A percentile compares a stretch with the other conserved stretches of the same genome.
These are phyloP conservation scores for Gracilaria caudata DNA, from an alignment of 23 red algal species.

Conservation along the genomic window DNA sequence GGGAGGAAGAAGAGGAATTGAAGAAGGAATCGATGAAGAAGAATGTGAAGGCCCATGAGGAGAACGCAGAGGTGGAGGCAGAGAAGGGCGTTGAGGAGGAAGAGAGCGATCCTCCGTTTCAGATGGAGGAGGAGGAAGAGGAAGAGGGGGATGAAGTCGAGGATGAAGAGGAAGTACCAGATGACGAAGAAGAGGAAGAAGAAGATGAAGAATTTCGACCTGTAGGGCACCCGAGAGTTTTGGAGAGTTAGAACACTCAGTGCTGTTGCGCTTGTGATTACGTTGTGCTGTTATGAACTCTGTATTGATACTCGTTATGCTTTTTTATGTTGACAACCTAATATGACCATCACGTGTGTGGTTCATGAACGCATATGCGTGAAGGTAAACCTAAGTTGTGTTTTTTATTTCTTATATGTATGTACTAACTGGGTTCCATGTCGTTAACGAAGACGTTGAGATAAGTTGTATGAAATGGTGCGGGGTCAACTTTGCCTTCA, in stretches of 20 bases:
- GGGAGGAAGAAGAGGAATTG: not conserved
- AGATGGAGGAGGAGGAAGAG: not conserved
- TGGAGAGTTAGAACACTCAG: not conserved
- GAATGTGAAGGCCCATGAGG: not conserved
- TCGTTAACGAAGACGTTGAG: not conserved
- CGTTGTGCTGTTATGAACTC: not conserved
- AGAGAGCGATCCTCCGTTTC: not conserved
- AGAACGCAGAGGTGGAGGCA: not conserved
- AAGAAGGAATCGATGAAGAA: not conserved
- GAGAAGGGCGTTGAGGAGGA: not conserved
- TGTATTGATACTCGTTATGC: conserved; percentile 1
- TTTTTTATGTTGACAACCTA: conserved; percentile 3
- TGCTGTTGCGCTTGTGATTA: not conserved
- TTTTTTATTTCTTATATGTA: conserved; percentile 1
- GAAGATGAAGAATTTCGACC: not conserved
- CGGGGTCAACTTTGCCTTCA: not conserved
- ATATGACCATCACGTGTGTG: not conserved
- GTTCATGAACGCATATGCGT: not conserved
- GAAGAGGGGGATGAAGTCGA: not conserved
- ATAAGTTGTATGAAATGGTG: conserved; percentile 10
- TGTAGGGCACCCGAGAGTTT: not conserved
- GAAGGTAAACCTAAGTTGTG: conserved; percentile 2
- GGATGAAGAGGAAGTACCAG: not conserved
- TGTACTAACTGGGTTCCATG: conserved; percentile 2
- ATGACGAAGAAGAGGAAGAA: not conserved